These are phyloP conservation scores for Gastrodia elata DNA, from an alignment of 106 monocot species.

Conservation along the genomic window DNA sequence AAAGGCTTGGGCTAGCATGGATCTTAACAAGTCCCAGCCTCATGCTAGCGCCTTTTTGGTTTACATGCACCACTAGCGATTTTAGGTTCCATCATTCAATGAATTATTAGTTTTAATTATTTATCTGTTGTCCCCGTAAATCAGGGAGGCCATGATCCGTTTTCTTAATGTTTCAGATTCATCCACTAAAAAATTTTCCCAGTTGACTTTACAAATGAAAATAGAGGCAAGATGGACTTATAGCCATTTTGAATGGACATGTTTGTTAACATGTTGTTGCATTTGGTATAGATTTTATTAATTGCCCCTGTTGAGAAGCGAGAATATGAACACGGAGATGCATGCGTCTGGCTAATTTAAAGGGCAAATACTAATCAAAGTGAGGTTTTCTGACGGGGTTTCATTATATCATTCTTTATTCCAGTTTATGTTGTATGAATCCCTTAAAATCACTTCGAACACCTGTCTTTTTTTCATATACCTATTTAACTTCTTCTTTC, in stretches of 20 bases:
- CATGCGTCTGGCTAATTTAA: not conserved
- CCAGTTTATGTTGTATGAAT: not conserved
- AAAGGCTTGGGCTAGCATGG: no score
- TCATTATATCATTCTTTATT: not conserved
- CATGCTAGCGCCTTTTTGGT: no score
- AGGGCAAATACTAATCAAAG: not conserved
- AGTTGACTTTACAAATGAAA: not conserved
- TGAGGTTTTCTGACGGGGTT: not conserved
- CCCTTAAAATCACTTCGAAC: not conserved
- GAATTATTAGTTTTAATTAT: no score
- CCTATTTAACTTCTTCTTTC: not conserved
- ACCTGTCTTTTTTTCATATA: not conserved
- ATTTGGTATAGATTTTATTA: not conserved
- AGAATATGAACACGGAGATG: not conserved
- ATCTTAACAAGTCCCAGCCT: no score
- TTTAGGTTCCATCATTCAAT: no score
- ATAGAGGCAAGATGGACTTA: not conserved
- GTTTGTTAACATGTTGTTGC: not conserved
- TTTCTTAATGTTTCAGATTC: not conserved
- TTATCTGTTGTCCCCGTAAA: no score
- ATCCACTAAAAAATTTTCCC: not conserved
- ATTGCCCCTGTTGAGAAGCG: conserved; percentile 2
- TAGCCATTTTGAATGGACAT: not conserved
- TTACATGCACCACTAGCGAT: no score
- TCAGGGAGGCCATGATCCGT: no score